Percentiles rank a stretch among this genome's conserved stretches.
Conservation (phyloP, 441 rosid genomes). For the Aquilaria agallochum region DNA sequence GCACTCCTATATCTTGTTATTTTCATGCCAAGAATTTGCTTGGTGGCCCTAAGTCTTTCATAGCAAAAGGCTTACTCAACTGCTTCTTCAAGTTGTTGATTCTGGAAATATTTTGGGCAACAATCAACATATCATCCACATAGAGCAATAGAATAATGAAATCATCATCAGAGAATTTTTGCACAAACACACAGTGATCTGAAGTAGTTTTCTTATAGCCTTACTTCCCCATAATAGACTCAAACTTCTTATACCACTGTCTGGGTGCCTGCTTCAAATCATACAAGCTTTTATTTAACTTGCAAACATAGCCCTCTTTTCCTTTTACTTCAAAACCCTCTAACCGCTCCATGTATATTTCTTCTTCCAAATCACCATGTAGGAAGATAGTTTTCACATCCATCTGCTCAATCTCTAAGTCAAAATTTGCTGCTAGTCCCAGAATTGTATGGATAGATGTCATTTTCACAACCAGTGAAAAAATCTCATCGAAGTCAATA, state of each 20-base stretch:
- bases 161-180: neutral
- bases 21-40: neutral
- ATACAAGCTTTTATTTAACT: too few relatives aligned
- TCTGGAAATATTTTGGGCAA: neutral
- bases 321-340: constrained; percentile 2
- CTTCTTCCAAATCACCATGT: constrained; percentile 11
- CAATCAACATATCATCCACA: neutral
- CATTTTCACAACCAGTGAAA: too few relatives aligned
- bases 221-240: constrained; percentile 1
- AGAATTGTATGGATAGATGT: too few relatives aligned
- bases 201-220: constrained; percentile 3
- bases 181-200: constrained; percentile 10
- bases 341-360: constrained; percentile 3
- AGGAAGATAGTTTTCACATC: neutral
- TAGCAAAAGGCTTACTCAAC: neutral
- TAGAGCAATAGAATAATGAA: neutral
- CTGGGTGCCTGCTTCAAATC: too few relatives aligned
- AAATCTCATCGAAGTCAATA: too few relatives aligned
- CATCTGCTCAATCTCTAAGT: too few relatives aligned
- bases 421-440: too few relatives aligned
- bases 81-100: neutral
- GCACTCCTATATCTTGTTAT: neutral
- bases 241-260: neutral
- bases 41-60: neutral
- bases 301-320: neutral